phyloP scores from a whole-genome alignment of 2,329 filamentous ascomycete species.

The Pseudocercospora eumusae region DNA sequence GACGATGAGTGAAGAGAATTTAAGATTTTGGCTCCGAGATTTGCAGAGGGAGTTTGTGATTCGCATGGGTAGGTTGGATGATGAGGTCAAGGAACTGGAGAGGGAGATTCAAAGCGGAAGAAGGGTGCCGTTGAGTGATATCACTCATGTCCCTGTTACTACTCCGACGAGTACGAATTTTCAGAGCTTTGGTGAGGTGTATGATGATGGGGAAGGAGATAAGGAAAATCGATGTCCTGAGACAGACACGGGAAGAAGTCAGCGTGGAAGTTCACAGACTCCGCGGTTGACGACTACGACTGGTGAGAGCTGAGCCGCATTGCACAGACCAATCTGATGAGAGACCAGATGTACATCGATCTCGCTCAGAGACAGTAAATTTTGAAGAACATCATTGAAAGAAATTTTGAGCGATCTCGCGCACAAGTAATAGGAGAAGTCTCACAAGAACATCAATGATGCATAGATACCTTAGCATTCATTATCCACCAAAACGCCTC shows the following conservation, averaged over 20 bases:
- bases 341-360: no score
- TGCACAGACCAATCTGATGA: no score
- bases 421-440: no score
- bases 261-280: neutral
- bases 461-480: no score
- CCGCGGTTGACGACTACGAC: neutral
- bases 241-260: neutral
- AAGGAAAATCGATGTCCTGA: conserved; percentile 14
- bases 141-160: no score
- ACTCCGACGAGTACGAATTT: no score
- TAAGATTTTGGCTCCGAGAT: conserved; percentile 64
- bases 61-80: conserved; percentile 60
- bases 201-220: conserved; percentile 1
- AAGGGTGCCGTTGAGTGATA: neutral
- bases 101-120: neutral
- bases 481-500: no score
- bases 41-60: conserved; percentile 74
- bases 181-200: neutral
- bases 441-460: no score
- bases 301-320: neutral
- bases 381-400: no score
- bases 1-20: conserved; percentile 62
- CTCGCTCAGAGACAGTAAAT: no score
- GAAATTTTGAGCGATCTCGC: no score
- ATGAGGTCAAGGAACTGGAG: neutral